A percentile compares a stretch with the other conserved stretches of the same genome.
These are phyloP conservation scores for Diphasiastrum complanatum DNA, from an alignment of 83 land plant genomes.

Conservation along the genomic window DNA sequence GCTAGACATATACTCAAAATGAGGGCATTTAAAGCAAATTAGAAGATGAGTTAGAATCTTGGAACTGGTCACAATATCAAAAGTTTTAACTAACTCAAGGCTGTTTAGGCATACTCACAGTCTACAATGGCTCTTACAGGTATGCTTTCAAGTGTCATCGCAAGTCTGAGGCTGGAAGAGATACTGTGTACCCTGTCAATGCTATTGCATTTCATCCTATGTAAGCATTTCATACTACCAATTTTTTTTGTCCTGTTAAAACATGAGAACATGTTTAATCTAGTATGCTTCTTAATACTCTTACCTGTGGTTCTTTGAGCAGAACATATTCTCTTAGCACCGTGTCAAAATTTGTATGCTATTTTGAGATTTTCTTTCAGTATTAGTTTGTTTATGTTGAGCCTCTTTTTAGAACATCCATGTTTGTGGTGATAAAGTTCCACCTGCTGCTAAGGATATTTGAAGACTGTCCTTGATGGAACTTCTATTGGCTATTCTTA, in stretches of 20 bases:
- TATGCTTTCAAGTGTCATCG: slow-evolving; percentile 99
- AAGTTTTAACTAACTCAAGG: too few species aligned
- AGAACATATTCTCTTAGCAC: neutral
- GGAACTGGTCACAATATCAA: too few species aligned
- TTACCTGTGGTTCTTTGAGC: neutral
- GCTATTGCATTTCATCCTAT: slow-evolving; percentile 98
- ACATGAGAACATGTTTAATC: neutral
- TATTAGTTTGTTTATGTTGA: slow-evolving; percentile 1
- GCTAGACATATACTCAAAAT: too few species aligned
- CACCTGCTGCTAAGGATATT: too few species aligned
- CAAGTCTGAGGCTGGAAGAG: slow-evolving; percentile 92
- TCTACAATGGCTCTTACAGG: slow-evolving; percentile 41
- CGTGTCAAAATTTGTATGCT: neutral
- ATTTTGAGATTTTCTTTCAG: too few species aligned
- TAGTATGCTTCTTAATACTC: neutral
- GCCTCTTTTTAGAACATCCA: neutral
- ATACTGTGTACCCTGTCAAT: slow-evolving; percentile 96
- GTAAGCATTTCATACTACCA: slow-evolving; percentile 36
- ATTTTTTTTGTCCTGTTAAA: neutral
- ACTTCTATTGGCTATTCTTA: too few species aligned
- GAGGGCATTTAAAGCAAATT: too few species aligned
- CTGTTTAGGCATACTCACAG: too few species aligned
- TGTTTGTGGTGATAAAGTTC: too few species aligned
- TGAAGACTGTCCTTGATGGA: too few species aligned
- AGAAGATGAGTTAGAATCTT: too few species aligned